Base-by-base conservation (phyloP, 2,329 filamentous ascomycete species). In the Diplodia seriata region DNA sequence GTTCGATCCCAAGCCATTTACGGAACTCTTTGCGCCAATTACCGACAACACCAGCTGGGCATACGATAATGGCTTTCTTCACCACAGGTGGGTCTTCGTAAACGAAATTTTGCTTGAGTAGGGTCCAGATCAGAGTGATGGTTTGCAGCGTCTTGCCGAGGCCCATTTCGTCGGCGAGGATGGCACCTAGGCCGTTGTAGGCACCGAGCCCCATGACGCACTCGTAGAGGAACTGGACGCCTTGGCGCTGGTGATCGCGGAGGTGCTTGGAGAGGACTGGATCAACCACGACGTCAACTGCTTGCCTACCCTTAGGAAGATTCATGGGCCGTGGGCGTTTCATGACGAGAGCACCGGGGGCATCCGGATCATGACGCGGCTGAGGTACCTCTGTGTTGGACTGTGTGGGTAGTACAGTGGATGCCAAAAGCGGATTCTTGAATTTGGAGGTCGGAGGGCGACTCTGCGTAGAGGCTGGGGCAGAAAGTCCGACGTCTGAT, bases 131-230 rank as follows among this genome's bases (percentile, higher is more conserved):
- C 55, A 92, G 77, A 3, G 90, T 82, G 73, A 92, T 92, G 0
- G 90, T 91, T 73, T 92, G 90, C 40, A 92, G 75, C 0, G 90
- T 91, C 78, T 92, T 92, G 23, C 90, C 90, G 1, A 92, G 77
- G 0, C 90, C 90, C 90, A 92, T 92, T 72, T 92, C 90, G 74
- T 92, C 90, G 1, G 90, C 90, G 59, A 92, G 80, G 68, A 92
- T 88, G 3, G 89, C 90, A 29, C 90, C 90, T 76, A 90, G 85
- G 1, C 90, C 89, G 72, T 86, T 86, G 70, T 85, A 88, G 51
- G 84, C 80, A 51, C 88, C 84, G 83, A 91, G 85, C 5, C 90
- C 90, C 90, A 92, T 92, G 0, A 92, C 87, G 74, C 90, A 91
- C 77, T 92, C 90, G 73, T 92, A 92, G 53, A 92, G 76, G 72